phyloP scores from a whole-genome alignment of 2,329 filamentous ascomycete genomes.

The Aspergillus sp. region DNA sequence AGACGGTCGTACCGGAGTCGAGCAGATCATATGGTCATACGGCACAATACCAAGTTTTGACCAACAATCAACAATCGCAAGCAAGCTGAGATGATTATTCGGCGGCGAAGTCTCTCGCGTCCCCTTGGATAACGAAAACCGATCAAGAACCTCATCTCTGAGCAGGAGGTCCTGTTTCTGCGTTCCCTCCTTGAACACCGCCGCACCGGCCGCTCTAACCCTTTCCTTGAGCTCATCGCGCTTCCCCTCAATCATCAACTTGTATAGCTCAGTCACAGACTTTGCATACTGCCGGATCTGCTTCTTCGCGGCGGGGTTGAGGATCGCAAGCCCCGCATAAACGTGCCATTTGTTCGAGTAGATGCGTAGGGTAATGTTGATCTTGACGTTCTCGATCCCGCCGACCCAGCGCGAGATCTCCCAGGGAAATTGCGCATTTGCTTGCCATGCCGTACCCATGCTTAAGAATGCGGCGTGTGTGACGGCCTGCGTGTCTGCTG shows the following conservation, averaged over 20 bases:
- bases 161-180: constrained; percentile 67
- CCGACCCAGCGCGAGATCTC: constrained; percentile 93
- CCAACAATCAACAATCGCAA: constrained; percentile 99
- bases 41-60: constrained; percentile 88
- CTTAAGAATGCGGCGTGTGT: constrained; percentile 95
- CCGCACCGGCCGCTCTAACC: constrained; percentile 75
- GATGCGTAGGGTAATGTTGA: constrained; percentile 95
- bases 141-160: constrained; percentile 77
- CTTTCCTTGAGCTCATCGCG: constrained; percentile 69
- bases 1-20: constrained; percentile 67
- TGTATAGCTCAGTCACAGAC: constrained; percentile 91
- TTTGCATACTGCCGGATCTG: constrained; percentile 94
- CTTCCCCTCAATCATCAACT: constrained; percentile 90
- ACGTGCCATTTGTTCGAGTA: constrained; percentile 99
- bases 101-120: constrained; percentile 65
- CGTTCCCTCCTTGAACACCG: constrained; percentile 59
- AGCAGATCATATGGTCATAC: constrained; percentile 99
- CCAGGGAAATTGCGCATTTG: constrained; percentile 95
- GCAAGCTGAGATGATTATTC: constrained; percentile 89
- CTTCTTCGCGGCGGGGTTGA: constrained; percentile 87
- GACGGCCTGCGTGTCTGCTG: constrained; percentile 95
- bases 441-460: constrained; percentile 98
- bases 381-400: constrained; percentile 98
- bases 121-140: constrained; percentile 76
- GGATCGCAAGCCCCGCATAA: constrained; percentile 92